Evolutionary conservation across 2,329 filamentous ascomycete species (phyloP).

Genomic region (Nothopassalora personata): DNA sequence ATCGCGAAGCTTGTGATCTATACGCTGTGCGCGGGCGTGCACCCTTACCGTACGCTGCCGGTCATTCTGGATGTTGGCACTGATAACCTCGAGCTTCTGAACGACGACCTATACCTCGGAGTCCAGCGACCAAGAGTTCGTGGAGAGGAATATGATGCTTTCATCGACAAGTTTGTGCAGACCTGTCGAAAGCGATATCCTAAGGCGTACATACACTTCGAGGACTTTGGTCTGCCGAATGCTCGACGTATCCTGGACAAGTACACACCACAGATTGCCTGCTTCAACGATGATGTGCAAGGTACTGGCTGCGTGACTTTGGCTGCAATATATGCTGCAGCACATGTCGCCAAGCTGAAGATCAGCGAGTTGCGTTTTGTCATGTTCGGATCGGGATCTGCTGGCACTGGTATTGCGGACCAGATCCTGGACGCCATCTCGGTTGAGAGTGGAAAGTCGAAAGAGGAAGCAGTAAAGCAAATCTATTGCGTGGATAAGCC

Average conservation of each 20-base stretch:
- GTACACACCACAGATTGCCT: slow-evolving; percentile 68
- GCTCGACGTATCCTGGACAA: slow-evolving; percentile 69
- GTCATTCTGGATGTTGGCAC: slow-evolving; percentile 85
- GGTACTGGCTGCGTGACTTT: slow-evolving; percentile 84
- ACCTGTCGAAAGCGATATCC: slow-evolving; percentile 66
- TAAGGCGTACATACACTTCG: slow-evolving; percentile 76
- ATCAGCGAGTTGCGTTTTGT: slow-evolving; percentile 66
- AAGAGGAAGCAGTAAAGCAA: slow-evolving; percentile 69
- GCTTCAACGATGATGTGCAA: slow-evolving; percentile 89
- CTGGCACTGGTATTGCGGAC: slow-evolving; percentile 80
- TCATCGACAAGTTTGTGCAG: slow-evolving; percentile 63
- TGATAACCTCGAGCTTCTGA: slow-evolving; percentile 67
- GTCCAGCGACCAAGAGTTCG: slow-evolving; percentile 60
- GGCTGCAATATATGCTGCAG: slow-evolving; percentile 70
- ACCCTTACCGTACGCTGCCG: slow-evolving; percentile 70
- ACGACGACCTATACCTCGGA: slow-evolving; percentile 76
- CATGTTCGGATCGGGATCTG: slow-evolving; percentile 74
- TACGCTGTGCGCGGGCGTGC: slow-evolving; percentile 80
- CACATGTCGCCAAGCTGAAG: slow-evolving; percentile 62
- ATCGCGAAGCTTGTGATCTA: slow-evolving; percentile 77
- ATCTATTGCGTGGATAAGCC: slow-evolving; percentile 76
- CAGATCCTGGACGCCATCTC: slow-evolving; percentile 76
- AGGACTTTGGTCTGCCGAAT: slow-evolving; percentile 78
- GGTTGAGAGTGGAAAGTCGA: slow-evolving; percentile 59
- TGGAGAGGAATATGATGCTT: slow-evolving; percentile 68